Conservation (phyloP, 163 green algal genomes). For the Chlorella variabilis region DNA sequence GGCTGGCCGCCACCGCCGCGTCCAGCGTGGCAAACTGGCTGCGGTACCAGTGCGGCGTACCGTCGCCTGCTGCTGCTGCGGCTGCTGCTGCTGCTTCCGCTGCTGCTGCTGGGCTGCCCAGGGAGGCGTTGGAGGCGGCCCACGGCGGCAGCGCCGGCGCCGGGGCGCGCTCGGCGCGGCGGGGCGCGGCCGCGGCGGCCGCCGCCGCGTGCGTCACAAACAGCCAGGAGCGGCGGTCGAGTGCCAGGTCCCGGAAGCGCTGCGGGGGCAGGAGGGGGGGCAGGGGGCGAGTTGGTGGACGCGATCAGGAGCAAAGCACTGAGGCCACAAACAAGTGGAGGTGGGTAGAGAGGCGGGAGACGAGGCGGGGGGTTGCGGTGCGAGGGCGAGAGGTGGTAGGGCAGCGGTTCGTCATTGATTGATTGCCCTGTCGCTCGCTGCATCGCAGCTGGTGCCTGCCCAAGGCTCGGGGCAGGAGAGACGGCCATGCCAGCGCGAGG, state of each 20-base stretch:
- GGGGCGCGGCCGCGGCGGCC: background rate
- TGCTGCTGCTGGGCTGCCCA: background rate
- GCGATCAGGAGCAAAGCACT: background rate
- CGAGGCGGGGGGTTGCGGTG: too few species aligned
- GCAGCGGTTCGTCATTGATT: too few species aligned
- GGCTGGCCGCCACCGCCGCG: conserved; percentile 19
- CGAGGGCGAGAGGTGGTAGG: too few species aligned
- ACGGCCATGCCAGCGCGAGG: too few species aligned
- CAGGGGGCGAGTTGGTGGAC: background rate
- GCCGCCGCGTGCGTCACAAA: conserved; percentile 17
- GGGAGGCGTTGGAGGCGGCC: background rate
- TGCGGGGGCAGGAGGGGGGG: background rate
- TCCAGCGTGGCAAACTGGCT: background rate
- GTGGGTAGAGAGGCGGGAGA: too few species aligned
- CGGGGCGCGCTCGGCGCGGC: background rate
- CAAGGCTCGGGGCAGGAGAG: too few species aligned
- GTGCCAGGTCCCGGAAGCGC: conserved; percentile 31
- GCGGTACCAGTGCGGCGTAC: conserved; percentile 19
- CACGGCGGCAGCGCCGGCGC: background rate
- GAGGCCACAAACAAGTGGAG: too few species aligned
- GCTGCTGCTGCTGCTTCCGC: background rate
- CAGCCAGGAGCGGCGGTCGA: conserved; percentile 29
- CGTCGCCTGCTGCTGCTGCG: background rate
- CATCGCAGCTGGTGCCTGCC: too few species aligned
- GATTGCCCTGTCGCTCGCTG: too few species aligned